Conservation (phyloP, 208 protist species). For the Trypanosoma mega region DNA sequence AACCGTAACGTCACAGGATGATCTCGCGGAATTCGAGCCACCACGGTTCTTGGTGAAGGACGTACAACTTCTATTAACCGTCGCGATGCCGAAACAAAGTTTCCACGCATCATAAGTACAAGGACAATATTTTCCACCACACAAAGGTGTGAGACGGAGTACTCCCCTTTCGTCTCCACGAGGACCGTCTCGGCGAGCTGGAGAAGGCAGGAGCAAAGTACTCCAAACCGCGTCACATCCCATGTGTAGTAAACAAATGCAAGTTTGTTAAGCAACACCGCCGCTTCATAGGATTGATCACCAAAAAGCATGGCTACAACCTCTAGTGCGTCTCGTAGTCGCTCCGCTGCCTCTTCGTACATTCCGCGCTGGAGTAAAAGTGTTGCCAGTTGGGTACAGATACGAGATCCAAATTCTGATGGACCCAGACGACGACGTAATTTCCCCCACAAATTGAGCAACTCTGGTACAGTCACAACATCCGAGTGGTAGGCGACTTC, state of each 20-base stretch:
- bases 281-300: conserved; percentile 29
- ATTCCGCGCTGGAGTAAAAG: conserved; percentile 40
- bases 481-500: conserved; percentile 28
- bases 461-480: conserved; percentile 26
- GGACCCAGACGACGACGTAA: conserved; percentile 27
- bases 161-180: conserved; percentile 30
- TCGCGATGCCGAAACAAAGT: conserved; percentile 44
- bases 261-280: conserved; percentile 51
- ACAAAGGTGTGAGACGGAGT: conserved; percentile 45
- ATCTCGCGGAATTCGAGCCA: conserved; percentile 35
- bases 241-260: conserved; percentile 57
- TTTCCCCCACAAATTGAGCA: conserved; percentile 33
- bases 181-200: conserved; percentile 49
- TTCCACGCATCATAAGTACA: conserved; percentile 44
- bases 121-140: conserved; percentile 50
- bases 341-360: conserved; percentile 31
- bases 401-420: conserved; percentile 30
- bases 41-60: neutral
- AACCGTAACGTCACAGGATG: conserved; percentile 45
- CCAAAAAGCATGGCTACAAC: conserved; percentile 40
- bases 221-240: conserved; percentile 41
- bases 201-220: conserved; percentile 52
- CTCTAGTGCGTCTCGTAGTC: conserved; percentile 50
- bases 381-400: conserved; percentile 45
- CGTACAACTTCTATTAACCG: conserved; percentile 29